Conservation (phyloP, 2,329 filamentous ascomycete genomes). For the Exophiala spinifera region DNA sequence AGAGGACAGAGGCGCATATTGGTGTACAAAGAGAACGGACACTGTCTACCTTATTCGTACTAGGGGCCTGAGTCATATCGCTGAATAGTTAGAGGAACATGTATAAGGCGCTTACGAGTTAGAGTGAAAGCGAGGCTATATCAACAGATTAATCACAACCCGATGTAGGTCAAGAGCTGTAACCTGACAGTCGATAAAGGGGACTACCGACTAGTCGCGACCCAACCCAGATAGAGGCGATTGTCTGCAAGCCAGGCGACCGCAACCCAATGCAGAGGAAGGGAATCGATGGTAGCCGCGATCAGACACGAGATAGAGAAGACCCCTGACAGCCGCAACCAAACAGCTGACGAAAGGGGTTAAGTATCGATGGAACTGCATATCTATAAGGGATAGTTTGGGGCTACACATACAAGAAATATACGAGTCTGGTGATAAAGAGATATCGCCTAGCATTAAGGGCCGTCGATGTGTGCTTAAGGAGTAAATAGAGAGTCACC, state of each 20-base stretch:
- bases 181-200: not conserved
- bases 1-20: slow-evolving; percentile 5
- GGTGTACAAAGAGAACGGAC: slow-evolving; percentile 2
- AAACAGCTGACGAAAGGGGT: not conserved
- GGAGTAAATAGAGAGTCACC: too few species aligned
- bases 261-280: too few species aligned
- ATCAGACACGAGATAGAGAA: too few species aligned
- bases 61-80: too few species aligned
- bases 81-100: too few species aligned
- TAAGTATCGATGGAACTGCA: not conserved
- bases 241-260: not conserved
- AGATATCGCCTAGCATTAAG: slow-evolving; percentile 1
- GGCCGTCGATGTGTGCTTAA: too few species aligned
- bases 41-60: slow-evolving; percentile 5
- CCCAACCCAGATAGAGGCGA: not conserved
- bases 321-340: not conserved
- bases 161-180: not conserved
- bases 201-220: not conserved
- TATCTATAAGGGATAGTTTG: not conserved
- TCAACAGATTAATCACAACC: not conserved
- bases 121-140: not conserved
- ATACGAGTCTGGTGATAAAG: slow-evolving; percentile 5
- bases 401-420: not conserved
- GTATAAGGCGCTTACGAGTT: not conserved
- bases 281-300: not conserved